Evolutionary conservation across 768 basidiomycete genomes (phyloP).

Genomic region (Pleurotus citrinopileatus): DNA sequence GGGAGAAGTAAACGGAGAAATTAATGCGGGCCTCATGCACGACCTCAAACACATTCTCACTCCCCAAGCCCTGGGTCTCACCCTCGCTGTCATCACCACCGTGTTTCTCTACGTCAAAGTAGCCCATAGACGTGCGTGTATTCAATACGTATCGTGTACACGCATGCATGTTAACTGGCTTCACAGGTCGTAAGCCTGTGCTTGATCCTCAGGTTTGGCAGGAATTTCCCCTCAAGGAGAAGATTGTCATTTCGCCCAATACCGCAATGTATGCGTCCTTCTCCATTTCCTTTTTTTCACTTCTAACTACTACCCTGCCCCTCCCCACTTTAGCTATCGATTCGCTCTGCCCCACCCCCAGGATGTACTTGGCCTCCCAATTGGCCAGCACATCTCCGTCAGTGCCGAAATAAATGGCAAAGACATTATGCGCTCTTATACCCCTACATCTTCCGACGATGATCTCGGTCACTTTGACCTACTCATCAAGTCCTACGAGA

Average conservation of each 20-base stretch:
- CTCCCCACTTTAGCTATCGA: slow-evolving; percentile 65
- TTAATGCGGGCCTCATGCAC: slow-evolving; percentile 3
- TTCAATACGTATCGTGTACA: neutral
- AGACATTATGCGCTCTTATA: slow-evolving; percentile 88
- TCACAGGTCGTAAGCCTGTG: slow-evolving; percentile 62
- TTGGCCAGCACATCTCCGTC: slow-evolving; percentile 95
- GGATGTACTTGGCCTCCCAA: slow-evolving; percentile 88
- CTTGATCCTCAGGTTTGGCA: slow-evolving; percentile 78
- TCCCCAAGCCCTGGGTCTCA: slow-evolving; percentile 47
- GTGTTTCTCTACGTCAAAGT: slow-evolving; percentile 55
- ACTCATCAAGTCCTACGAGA: slow-evolving; percentile 97
- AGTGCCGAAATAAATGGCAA: slow-evolving; percentile 91
- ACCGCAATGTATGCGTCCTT: slow-evolving; percentile 79
- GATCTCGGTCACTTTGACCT: slow-evolving; percentile 94
- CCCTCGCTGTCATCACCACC: slow-evolving; percentile 45
- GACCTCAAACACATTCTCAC: slow-evolving; percentile 3
- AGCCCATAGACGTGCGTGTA: slow-evolving; percentile 8
- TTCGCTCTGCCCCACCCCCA: slow-evolving; percentile 75
- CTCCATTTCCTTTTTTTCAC: slow-evolving; percentile 1
- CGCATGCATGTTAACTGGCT: neutral
- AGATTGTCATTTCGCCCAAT: slow-evolving; percentile 87
- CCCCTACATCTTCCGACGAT: slow-evolving; percentile 91
- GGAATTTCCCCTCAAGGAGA: slow-evolving; percentile 77
- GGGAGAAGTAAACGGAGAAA: slow-evolving; percentile 11
- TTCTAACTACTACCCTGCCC: neutral